Evolutionary conservation across 2,329 filamentous ascomycete species (phyloP).

Genomic region (Macrophomina pseudophaseolina): DNA sequence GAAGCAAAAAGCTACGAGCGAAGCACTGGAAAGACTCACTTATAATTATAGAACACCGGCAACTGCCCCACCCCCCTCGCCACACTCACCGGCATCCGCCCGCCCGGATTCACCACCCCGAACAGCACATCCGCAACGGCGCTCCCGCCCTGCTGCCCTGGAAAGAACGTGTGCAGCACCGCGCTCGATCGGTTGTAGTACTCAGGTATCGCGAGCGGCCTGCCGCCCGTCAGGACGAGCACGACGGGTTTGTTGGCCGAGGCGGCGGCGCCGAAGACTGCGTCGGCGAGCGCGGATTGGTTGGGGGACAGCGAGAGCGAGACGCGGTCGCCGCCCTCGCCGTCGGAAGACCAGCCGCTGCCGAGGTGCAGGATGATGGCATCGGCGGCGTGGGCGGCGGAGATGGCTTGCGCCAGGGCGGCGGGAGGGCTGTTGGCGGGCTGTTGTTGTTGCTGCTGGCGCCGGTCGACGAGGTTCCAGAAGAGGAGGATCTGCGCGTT

Average conservation of each 20-base stretch:
- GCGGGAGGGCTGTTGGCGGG: slow-evolving; percentile 28
- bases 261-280: slow-evolving; percentile 42
- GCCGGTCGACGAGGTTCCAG: slow-evolving; percentile 52
- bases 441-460: too few species aligned
- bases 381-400: slow-evolving; percentile 44
- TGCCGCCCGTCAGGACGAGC: slow-evolving; percentile 49
- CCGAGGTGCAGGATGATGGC: slow-evolving; percentile 49
- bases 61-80: slow-evolving; percentile 74
- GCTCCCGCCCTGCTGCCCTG: slow-evolving; percentile 70
- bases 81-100: slow-evolving; percentile 85
- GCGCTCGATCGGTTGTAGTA: slow-evolving; percentile 48
- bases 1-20: too few species aligned
- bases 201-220: slow-evolving; percentile 48
- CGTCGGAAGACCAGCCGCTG: slow-evolving; percentile 54
- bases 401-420: slow-evolving; percentile 41
- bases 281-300: slow-evolving; percentile 46
- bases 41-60: slow-evolving; percentile 85
- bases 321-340: slow-evolving; percentile 50
- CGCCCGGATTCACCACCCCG: slow-evolving; percentile 76
- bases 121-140: slow-evolving; percentile 81
- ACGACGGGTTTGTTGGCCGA: slow-evolving; percentile 45
- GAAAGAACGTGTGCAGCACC: slow-evolving; percentile 48
- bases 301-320: slow-evolving; percentile 44
- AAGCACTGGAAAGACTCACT: slow-evolving; percentile 41
- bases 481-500: slow-evolving; percentile 52